Conservation (phyloP, 1,284 basidiomycete genomes). For the Irpex rosettiformis region DNA sequence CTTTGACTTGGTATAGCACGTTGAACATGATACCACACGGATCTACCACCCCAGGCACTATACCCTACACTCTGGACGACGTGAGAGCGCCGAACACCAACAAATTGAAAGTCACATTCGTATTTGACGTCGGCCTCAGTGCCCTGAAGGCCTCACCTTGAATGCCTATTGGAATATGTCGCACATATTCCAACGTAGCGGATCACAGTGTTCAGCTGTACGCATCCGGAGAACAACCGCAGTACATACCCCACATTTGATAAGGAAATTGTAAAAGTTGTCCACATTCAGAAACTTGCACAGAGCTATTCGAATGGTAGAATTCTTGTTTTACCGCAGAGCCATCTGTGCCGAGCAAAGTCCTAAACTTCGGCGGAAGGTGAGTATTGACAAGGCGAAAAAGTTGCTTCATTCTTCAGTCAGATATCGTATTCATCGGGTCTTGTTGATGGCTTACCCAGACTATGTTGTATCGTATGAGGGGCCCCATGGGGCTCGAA, state of each 20-base stretch:
- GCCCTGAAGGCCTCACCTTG: background rate
- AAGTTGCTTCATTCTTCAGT: too few relatives aligned
- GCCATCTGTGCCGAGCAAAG: background rate
- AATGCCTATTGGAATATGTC: background rate
- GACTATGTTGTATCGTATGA: too few relatives aligned
- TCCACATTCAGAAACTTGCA: background rate
- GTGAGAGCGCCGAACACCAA: background rate
- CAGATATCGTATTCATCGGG: too few relatives aligned
- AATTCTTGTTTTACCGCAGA: background rate
- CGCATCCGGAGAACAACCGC: background rate
- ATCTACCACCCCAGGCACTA: background rate
- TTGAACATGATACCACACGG: background rate
- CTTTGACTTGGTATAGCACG: background rate
- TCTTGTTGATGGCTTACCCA: too few relatives aligned
- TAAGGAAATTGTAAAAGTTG: background rate
- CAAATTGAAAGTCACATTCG: background rate
- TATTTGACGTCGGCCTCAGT: background rate
- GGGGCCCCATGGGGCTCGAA: too few relatives aligned
- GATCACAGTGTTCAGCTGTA: background rate
- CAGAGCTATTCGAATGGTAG: too few relatives aligned
- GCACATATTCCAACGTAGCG: background rate
- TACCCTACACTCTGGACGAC: too few relatives aligned
- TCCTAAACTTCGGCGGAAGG: background rate
- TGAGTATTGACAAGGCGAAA: too few relatives aligned
- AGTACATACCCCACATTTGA: background rate